These are phyloP conservation scores for Pachyrhizus erosus DNA, from an alignment of 306 rosid species.

Conservation along the genomic window DNA sequence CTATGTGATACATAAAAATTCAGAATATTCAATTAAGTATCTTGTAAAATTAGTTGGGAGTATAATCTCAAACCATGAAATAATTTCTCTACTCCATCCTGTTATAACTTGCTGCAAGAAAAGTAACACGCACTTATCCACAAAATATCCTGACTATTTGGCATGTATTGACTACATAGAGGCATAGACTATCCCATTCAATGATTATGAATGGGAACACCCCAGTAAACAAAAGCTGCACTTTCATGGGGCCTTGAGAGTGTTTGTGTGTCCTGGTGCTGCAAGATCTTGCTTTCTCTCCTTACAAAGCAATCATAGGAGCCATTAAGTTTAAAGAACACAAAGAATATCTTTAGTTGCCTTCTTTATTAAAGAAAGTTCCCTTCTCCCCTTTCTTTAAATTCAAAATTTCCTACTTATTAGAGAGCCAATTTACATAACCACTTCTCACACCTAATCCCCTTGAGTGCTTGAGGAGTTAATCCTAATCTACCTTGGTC, in stretches of 20 bases:
- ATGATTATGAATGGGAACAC: constrained; percentile 45
- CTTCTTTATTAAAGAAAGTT: constrained; percentile 75
- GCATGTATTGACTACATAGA: constrained; percentile 25
- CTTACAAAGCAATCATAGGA: constrained; percentile 64
- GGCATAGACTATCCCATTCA: constrained; percentile 26
- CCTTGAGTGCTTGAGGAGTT: constrained; percentile 56
- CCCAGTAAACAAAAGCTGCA: constrained; percentile 57
- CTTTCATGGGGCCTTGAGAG: constrained; percentile 52
- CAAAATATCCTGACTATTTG: constrained; percentile 24
- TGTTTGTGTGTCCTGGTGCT: constrained; percentile 41
- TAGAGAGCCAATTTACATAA: constrained; percentile 46
- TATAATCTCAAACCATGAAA: not conserved
- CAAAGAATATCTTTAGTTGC: constrained; percentile 60
- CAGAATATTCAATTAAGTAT: no score
- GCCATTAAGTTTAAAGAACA: constrained; percentile 53
- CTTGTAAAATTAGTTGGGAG: no score
- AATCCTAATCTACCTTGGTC: constrained; percentile 51
- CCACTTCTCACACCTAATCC: constrained; percentile 46
- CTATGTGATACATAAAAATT: no score
- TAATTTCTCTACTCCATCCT: not conserved
- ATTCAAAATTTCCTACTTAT: constrained; percentile 49
- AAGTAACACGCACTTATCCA: constrained; percentile 15
- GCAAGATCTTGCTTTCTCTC: constrained; percentile 78
- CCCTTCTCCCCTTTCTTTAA: constrained; percentile 49
- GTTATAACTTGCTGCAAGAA: constrained; percentile 13